These are phyloP conservation scores for Pinus albicaulis DNA, from an alignment of 75 land plant genomes.

Conservation along the genomic window DNA sequence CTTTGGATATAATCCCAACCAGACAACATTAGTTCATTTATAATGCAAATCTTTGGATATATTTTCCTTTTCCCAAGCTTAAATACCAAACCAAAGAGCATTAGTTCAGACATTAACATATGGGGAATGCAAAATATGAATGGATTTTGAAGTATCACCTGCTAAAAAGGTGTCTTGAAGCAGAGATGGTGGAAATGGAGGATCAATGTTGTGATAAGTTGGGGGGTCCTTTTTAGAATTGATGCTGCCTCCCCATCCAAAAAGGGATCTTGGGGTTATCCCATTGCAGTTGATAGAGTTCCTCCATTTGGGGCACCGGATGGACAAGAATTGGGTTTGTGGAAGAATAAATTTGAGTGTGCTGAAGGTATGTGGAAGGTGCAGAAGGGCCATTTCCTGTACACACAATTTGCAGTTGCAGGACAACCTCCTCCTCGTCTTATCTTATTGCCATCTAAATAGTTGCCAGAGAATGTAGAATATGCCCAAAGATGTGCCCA, in stretches of 20 bases:
- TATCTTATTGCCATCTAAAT: too few species aligned
- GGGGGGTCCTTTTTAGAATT: not conserved
- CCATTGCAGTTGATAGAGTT: too few species aligned
- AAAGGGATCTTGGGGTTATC: slow-evolving; percentile 2
- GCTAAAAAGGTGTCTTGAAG: slow-evolving; percentile 43
- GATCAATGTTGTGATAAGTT: slow-evolving; percentile 46
- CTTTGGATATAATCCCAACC: not conserved
- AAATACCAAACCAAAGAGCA: too few species aligned
- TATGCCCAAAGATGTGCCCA: too few species aligned
- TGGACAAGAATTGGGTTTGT: not conserved
- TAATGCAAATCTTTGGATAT: too few species aligned
- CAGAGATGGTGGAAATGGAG: slow-evolving; percentile 54
- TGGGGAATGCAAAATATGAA: too few species aligned
- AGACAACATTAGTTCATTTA: too few species aligned
- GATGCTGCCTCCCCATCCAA: slow-evolving; percentile 1
- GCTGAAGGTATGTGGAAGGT: not conserved
- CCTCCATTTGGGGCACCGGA: not conserved
- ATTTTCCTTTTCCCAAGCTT: too few species aligned
- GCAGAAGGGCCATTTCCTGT: not conserved
- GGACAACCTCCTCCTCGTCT: too few species aligned
- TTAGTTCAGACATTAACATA: not conserved
- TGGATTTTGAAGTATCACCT: slow-evolving; percentile 14
- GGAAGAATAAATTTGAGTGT: not conserved
- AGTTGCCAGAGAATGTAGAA: too few species aligned
- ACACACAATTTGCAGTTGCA: not conserved